Base-by-base conservation (phyloP, 1,284 basidiomycete genomes). In the Ustilago sp. region DNA sequence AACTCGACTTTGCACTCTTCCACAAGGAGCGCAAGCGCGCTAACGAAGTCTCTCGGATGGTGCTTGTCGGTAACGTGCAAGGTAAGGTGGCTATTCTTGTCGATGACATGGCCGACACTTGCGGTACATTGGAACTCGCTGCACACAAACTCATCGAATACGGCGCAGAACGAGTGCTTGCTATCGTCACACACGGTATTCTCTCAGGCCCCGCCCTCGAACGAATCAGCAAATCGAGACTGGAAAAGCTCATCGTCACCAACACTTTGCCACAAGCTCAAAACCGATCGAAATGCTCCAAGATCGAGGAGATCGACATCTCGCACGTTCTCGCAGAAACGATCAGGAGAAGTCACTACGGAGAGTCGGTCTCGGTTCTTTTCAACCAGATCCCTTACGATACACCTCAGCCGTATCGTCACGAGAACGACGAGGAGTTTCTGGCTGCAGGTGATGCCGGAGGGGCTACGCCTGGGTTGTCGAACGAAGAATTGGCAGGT, bases 11-110 rank as follows among this genome's bases (percentile, higher is more conserved):
- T 89, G 97, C 97, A 36, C 89, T 99, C 65, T 99, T 99, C 90
- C 97, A 99, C 91, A 99, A 99, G 87, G 97, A 99, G 88, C 92
- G 97, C 69, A 99, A 98, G 88, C 98, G 97, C 89, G 97, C 96
- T 45, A 99, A 98, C 88, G 94, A 98, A 84, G 96, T 99, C 23
- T 98, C 95, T 59, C 92, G 97, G 68, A 99, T 99, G 97, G 92
- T 99, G 54, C 91, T 99, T 59, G 97, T 99, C 68, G 97, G 97
- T 6, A 91, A 93, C 82, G 95, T 96, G 76, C 91, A 91, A 83
- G 94, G 92, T 87, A 99, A 99, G 88, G 90, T 92, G 50, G 97
- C 96, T 64, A 94, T 99, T 74, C 89, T 99, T n/a, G 95, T 99
- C 59, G 97, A 99, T 89, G 97, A 99, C 88, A 99, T 99, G 97